A percentile compares a stretch with the other conserved stretches of the same genome.
phyloP scores from a whole-genome alignment of 129 eudicot species.

The Apium graveolens region DNA sequence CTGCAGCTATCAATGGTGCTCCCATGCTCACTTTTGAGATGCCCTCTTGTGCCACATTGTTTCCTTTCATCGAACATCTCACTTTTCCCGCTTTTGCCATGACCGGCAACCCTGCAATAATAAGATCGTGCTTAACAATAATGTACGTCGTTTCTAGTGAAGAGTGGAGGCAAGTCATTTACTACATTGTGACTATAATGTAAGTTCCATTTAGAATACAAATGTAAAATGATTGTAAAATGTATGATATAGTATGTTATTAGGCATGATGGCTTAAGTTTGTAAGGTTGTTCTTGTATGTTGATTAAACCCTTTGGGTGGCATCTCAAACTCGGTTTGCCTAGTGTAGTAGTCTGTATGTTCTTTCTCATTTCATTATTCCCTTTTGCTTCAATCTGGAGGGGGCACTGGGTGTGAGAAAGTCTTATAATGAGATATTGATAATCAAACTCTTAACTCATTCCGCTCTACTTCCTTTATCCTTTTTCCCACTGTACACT shows the following conservation, averaged over 20 bases:
- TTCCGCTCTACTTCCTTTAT: too few relatives aligned
- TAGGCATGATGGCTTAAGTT: neutral
- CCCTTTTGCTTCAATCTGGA: neutral
- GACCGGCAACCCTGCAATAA: conserved; percentile 44
- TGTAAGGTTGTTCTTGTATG: neutral
- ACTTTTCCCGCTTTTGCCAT: conserved; percentile 48
- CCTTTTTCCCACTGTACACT: too few relatives aligned
- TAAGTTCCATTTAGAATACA: neutral
- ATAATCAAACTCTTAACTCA: too few relatives aligned
- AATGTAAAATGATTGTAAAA: neutral
- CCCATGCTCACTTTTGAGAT: conserved; percentile 40
- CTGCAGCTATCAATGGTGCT: conserved; percentile 56
- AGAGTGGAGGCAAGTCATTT: too few relatives aligned
- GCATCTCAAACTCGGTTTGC: too few relatives aligned
- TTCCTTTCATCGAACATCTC: conserved; percentile 40
- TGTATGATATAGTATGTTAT: too few relatives aligned
- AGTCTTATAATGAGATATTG: too few relatives aligned
- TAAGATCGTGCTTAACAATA: neutral
- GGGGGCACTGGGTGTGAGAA: neutral
- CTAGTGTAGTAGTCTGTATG: too few relatives aligned
- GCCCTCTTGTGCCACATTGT: conserved; percentile 14
- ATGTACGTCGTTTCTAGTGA: neutral
- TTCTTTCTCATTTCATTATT: too few relatives aligned
- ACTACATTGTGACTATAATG: too few relatives aligned
- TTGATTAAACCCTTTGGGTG: neutral